These are phyloP conservation scores for Flaveria brownii DNA, from an alignment of 129 eudicot genomes.

Conservation along the genomic window DNA sequence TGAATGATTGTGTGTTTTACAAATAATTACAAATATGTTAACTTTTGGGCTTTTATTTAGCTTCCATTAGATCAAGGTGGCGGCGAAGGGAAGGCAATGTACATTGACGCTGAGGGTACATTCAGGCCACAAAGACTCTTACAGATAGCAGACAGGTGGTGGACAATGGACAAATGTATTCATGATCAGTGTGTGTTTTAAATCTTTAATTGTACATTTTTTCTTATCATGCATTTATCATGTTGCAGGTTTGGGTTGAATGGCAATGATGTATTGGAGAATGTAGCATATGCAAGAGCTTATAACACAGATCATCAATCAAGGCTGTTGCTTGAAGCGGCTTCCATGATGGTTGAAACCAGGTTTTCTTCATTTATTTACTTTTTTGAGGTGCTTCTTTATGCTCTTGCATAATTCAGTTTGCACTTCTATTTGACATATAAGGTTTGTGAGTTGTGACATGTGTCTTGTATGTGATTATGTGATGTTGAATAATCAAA, in stretches of 20 bases:
- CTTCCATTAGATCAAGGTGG: slow-evolving; percentile 98
- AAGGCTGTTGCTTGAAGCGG: slow-evolving; percentile 92
- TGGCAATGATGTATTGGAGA: slow-evolving; percentile 90
- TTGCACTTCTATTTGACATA: background rate
- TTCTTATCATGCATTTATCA: background rate
- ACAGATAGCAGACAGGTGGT: slow-evolving; percentile 91
- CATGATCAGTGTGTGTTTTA: background rate
- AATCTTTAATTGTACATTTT: background rate
- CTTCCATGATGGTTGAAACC: slow-evolving; percentile 98
- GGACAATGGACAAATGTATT: background rate
- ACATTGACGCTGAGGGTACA: slow-evolving; percentile 97
- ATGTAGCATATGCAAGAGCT: slow-evolving; percentile 96
- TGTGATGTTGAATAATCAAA: too few relatives aligned
- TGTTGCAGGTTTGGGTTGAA: slow-evolving; percentile 78
- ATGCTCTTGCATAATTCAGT: background rate
- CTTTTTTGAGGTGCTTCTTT: slow-evolving; percentile 1
- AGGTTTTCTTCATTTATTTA: slow-evolving; percentile 40
- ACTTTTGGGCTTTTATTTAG: slow-evolving; percentile 35
- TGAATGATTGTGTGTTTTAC: background rate
- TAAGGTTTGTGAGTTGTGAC: background rate
- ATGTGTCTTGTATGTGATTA: background rate
- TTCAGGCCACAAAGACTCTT: slow-evolving; percentile 93
- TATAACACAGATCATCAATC: slow-evolving; percentile 96
- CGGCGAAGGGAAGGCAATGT: slow-evolving; percentile 99
- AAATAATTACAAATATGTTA: background rate